These are phyloP conservation scores for Chrysoporthe puriensis DNA, from an alignment of 2,329 filamentous ascomycete genomes.

Conservation along the genomic window DNA sequence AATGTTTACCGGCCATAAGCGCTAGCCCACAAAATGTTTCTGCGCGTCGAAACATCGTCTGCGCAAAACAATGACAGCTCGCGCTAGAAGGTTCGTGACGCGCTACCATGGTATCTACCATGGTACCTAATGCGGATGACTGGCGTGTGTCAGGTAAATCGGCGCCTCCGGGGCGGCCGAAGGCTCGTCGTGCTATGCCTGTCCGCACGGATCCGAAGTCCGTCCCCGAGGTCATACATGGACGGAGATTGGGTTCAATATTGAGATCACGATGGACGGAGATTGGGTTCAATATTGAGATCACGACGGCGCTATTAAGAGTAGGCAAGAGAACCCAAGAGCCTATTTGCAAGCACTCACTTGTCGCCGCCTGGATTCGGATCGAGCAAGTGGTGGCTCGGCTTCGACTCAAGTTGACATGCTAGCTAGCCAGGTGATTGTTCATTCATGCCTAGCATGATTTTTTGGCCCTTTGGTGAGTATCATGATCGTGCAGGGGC, in stretches of 20 bases:
- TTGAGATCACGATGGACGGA: background rate
- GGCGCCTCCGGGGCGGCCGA: background rate
- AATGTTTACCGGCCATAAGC: background rate
- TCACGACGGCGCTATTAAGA: background rate
- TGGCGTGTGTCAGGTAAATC: conserved; percentile 1
- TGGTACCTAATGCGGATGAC: background rate
- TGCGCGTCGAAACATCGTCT: background rate
- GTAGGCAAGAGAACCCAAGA: background rate
- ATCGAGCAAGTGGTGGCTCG: background rate
- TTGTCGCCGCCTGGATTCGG: background rate
- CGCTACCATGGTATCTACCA: background rate
- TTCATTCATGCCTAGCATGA: background rate
- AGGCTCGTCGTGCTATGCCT: background rate
- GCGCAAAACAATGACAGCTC: conserved; percentile 1
- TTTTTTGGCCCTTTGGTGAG: background rate
- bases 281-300: background rate
- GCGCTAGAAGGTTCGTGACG: background rate
- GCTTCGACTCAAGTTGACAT: background rate
- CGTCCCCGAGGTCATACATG: background rate
- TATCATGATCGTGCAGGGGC: background rate
- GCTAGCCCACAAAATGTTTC: background rate
- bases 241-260: background rate
- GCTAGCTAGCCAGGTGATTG: background rate
- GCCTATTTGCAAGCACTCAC: background rate
- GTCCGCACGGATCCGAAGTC: background rate